These are phyloP conservation scores for Ceratocystis destructans DNA, from an alignment of 2,329 filamentous ascomycete genomes.

Conservation along the genomic window DNA sequence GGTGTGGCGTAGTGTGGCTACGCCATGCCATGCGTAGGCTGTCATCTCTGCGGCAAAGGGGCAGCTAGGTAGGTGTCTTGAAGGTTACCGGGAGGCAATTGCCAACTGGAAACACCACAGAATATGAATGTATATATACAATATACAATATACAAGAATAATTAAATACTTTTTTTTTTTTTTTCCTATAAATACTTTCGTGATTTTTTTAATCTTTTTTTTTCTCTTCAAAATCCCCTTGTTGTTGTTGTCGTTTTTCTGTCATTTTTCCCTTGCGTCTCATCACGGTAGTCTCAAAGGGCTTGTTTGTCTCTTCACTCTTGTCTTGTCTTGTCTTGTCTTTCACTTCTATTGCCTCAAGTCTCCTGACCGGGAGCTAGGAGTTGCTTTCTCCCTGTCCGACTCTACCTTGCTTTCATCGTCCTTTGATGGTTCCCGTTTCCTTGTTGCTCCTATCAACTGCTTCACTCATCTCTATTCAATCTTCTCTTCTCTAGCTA, in stretches of 20 bases:
- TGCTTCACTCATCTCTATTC: not conserved
- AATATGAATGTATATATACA: not conserved
- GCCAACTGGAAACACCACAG: not conserved
- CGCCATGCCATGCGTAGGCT: no score
- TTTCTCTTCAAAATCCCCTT: not conserved
- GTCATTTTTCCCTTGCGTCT: no score
- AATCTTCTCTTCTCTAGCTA: not conserved
- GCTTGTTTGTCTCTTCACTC: no score
- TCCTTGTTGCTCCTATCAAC: not conserved
- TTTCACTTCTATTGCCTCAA: no score
- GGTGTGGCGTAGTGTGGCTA: not conserved
- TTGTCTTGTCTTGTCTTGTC: no score
- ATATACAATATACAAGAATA: not conserved
- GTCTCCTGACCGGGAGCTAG: no score
- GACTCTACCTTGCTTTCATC: no score
- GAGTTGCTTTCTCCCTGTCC: no score
- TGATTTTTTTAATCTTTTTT: not conserved
- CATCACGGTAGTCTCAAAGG: no score
- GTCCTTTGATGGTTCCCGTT: not conserved
- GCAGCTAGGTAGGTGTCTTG: no score
- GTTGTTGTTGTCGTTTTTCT: no score
- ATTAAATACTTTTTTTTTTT: not conserved
- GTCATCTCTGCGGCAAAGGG: no score
- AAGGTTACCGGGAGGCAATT: not conserved
- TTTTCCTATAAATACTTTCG: not conserved